Conservation (phyloP, 306 rosid genomes). For the Inga laurina region DNA sequence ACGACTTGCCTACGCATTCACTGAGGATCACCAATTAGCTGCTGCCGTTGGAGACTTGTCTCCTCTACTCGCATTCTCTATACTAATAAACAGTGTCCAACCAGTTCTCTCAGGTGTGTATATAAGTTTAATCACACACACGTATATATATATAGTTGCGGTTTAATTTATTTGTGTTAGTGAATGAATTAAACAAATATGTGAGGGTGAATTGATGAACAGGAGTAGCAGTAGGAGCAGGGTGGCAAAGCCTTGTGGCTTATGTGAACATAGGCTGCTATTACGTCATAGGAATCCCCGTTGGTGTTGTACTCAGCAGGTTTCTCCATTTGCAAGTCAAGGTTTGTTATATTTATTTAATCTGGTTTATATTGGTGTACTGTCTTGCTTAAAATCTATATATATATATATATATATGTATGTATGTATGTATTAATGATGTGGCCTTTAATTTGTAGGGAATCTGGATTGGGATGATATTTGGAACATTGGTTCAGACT, state of each 20-base stretch:
- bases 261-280: constrained; percentile 53
- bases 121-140: too few relatives aligned
- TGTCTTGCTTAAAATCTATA: neutral
- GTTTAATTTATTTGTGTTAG: neutral
- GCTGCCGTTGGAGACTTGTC: constrained; percentile 55
- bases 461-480: constrained; percentile 71
- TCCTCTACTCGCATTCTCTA: constrained; percentile 51
- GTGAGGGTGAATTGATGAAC: constrained; percentile 17
- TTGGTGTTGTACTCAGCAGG: constrained; percentile 46
- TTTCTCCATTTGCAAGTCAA: constrained; percentile 41
- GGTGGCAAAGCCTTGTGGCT: constrained; percentile 55
- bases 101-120: constrained; percentile 55
- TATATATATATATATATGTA: too few relatives aligned
- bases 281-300: constrained; percentile 49
- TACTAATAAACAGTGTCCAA: constrained; percentile 58
- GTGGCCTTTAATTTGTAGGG: constrained; percentile 38
- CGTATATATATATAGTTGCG: neutral
- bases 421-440: neutral
- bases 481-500: constrained; percentile 67
- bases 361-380: neutral
- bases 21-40: constrained; percentile 38
- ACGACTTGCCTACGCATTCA: constrained; percentile 53
- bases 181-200: neutral
- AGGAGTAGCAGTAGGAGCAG: constrained; percentile 65
- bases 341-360: constrained; percentile 17